A percentile compares a stretch with the other conserved stretches of the same genome.
Evolutionary conservation across 169 alveolate genomes (phyloP).

Genomic region (Miamiensis avidus): DNA sequence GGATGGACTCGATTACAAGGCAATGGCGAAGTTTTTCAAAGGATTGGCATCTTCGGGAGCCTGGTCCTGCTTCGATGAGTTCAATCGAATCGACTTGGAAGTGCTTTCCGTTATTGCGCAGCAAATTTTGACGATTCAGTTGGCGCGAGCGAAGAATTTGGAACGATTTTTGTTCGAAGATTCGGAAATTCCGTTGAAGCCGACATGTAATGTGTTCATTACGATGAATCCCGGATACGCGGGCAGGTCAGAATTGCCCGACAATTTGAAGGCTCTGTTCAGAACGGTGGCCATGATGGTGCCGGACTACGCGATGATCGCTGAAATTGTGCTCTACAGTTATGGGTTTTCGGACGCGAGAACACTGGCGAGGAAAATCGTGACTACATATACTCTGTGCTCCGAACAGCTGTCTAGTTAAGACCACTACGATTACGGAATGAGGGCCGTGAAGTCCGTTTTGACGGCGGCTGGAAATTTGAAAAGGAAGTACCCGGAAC

Average conservation of each 20-base stretch:
- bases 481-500: slow-evolving; percentile 73
- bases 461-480: slow-evolving; percentile 83
- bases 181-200: slow-evolving; percentile 71
- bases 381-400: slow-evolving; percentile 83
- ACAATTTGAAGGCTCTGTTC: slow-evolving; percentile 81
- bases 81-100: slow-evolving; percentile 88
- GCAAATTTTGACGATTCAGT: slow-evolving; percentile 72
- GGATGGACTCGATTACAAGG: slow-evolving; percentile 86
- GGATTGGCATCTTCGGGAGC: slow-evolving; percentile 91
- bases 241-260: slow-evolving; percentile 88
- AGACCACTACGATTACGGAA: slow-evolving; percentile 88
- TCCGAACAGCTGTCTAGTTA: slow-evolving; percentile 83
- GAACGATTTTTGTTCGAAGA: slow-evolving; percentile 88
- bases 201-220: slow-evolving; percentile 82
- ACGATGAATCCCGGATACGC: slow-evolving; percentile 91
- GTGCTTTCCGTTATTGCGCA: slow-evolving; percentile 90
- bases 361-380: slow-evolving; percentile 80
- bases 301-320: slow-evolving; percentile 85
- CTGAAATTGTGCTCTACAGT: slow-evolving; percentile 83
- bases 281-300: slow-evolving; percentile 92
- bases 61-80: slow-evolving; percentile 92
- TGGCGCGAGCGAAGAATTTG: slow-evolving; percentile 78
- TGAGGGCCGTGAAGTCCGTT: slow-evolving; percentile 89
- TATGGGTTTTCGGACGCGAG: slow-evolving; percentile 85
- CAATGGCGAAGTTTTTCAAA: slow-evolving; percentile 80